phyloP scores from a whole-genome alignment of 2,329 filamentous ascomycete species.

The Diaporthe sp. region DNA sequence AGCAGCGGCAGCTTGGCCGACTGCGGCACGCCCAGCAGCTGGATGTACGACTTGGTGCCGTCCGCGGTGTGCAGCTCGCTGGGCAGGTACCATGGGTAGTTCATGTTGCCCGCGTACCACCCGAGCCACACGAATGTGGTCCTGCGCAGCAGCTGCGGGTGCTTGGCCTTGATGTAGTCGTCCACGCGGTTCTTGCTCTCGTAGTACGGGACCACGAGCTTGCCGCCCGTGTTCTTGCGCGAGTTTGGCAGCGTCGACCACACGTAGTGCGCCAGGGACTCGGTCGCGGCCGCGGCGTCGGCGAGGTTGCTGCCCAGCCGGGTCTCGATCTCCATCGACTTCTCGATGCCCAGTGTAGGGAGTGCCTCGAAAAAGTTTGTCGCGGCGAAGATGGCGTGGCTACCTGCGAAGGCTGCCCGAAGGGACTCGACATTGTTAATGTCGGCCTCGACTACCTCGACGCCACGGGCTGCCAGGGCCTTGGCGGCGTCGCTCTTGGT shows the following conservation, averaged over 20 bases:
- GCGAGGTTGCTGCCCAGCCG: conserved; percentile 58
- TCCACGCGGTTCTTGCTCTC: conserved; percentile 58
- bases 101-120: conserved; percentile 53
- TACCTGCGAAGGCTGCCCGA: conserved; percentile 39
- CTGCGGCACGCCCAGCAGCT: neutral
- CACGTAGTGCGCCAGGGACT: conserved; percentile 58
- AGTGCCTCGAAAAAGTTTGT: conserved; percentile 58
- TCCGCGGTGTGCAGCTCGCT: neutral
- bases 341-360: conserved; percentile 45
- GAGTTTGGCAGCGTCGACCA: conserved; percentile 60
- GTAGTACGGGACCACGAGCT: conserved; percentile 55
- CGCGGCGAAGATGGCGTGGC: conserved; percentile 52
- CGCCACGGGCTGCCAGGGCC: conserved; percentile 46
- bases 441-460: conserved; percentile 50
- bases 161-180: conserved; percentile 53
- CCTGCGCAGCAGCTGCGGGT: conserved; percentile 49
- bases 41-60: neutral
- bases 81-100: conserved; percentile 18
- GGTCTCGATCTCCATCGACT: conserved; percentile 54
- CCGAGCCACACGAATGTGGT: conserved; percentile 56
- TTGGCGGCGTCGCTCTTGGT: conserved; percentile 49
- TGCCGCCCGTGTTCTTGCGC: conserved; percentile 49
- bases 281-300: conserved; percentile 53
- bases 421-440: conserved; percentile 47
- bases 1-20: conserved; percentile 2